Base-by-base conservation (phyloP, 1,284 basidiomycete genomes). In the Moesziomyces parantarcticus region DNA sequence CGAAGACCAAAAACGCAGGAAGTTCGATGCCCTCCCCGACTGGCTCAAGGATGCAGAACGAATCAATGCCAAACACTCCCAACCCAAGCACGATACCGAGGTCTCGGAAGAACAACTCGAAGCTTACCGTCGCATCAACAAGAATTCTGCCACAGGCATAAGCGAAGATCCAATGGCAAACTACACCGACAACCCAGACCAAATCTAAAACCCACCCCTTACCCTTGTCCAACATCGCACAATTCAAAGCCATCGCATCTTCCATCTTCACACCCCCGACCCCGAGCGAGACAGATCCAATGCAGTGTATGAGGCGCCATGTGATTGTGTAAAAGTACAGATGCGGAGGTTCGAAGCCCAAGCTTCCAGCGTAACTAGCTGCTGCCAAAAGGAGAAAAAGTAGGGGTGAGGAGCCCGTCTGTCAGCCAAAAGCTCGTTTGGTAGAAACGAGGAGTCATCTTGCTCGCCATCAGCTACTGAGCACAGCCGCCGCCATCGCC, bases 61-160 rank as follows among this genome's bases (percentile, higher is more conserved):
- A 23, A 60, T 78, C 50, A 76, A 76, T 23, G 40, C 55, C 6
- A 72, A 68, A 40, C 29, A 32, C 11, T n/a, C n/a, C n/a, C 44
- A 48, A n/a, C 36, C 88, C 78, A 9, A 25, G 5, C 14, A 32
- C 29, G 77, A 86, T 56, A 88, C 85, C 78, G 92, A 94, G 48
- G 92, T 97, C 25, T 91, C 92, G 1, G 93, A 97, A 85, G 94
- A 95, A 83, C 90, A 97, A 81, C 88, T 97, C 63, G 94, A 95
- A 89, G 90, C 90, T 20, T 95, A 94, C 84, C 88, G 93, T 51
- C 90, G 92, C 88, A 63, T 67, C 43, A 63, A 67, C 26, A 25
- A 46, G 5, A 22, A n/a, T 3, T 26, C 20, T 0, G 89, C 85
- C 53, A 87, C 89, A 50, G 61, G 69, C 9, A 88, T 75, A 88